Percentiles rank a stretch among this genome's conserved stretches.
phyloP scores from a whole-genome alignment of 805 yeast species.

The Starmerella gropengiesseri region DNA sequence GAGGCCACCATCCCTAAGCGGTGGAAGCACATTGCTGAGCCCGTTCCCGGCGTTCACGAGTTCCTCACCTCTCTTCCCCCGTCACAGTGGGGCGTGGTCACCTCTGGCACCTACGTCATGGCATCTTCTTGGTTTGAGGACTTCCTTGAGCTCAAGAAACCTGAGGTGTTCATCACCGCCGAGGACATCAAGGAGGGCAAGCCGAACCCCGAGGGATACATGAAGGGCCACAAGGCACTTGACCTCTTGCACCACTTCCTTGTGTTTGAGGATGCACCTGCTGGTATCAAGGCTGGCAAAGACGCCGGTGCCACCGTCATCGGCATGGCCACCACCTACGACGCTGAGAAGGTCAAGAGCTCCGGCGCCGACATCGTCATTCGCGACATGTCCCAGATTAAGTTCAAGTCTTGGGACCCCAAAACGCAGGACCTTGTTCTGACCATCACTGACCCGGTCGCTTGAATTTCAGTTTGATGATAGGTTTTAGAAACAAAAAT shows the following conservation, averaged over 20 bases:
- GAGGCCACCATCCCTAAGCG: conserved; percentile 62
- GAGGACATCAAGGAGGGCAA: conserved; percentile 70
- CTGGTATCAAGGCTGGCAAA: conserved; percentile 75
- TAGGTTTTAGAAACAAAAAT: conserved; percentile 7
- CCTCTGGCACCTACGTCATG: conserved; percentile 68
- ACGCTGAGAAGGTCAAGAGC: conserved; percentile 52
- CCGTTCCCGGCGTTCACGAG: conserved; percentile 65
- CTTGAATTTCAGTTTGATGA: conserved; percentile 1
- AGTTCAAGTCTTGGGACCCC: conserved; percentile 43
- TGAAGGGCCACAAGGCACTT: conserved; percentile 30
- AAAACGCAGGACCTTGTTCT: conserved; percentile 27
- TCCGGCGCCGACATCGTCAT: conserved; percentile 79
- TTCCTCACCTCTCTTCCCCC: conserved; percentile 35
- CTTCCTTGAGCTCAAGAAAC: conserved; percentile 49
- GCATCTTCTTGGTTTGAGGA: conserved; percentile 68
- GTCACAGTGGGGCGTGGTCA: conserved; percentile 69
- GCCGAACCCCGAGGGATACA: conserved; percentile 80
- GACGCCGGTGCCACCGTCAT: conserved; percentile 73
- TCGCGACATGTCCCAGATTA: conserved; percentile 54
- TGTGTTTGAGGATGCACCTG: conserved; percentile 82
- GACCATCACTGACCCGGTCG: conserved; percentile 21
- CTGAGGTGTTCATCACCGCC: conserved; percentile 71
- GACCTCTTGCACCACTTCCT: conserved; percentile 32
- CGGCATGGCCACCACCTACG: conserved; percentile 75
- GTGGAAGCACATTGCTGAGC: conserved; percentile 61